Base-by-base conservation (phyloP, 306 rosid genomes). In the Pyrus pyrifolia region DNA sequence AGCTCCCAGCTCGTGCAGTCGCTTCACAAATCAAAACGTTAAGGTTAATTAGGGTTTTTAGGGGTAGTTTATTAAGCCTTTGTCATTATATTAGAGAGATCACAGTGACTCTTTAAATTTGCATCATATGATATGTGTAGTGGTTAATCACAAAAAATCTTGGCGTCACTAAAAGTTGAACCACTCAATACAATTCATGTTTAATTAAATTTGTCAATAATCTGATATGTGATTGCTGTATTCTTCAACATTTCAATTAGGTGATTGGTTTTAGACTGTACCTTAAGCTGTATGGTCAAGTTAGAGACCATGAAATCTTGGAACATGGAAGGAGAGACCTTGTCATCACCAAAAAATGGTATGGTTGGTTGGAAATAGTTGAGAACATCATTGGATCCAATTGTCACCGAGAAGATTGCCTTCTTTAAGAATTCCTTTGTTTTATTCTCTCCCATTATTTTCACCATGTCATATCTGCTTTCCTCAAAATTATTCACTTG, bases 331-430 rank as follows among this genome's bases (percentile, higher is more conserved):
- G 80, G 83, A 46, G 86, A 51, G 70, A 74, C 78, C 76, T 83
- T 79, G 68, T 38, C 62, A 44, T 64, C 15, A 13, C 70, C 68
- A n/a, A 88, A 62, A 68, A 85, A 76, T 60, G 91, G 89, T 58
- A 88, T 67, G 9, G 84, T 68, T 21, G 91, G 89, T 25, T 81
- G 82, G 69, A 83, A 52, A 75, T 85, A 88, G 70, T 83, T 81
- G 70, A 88, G 81, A 29, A 88, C 29, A 74, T 88, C 91, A 44
- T 87, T 87, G 79, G 87, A 85, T 38, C 91, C 91, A 76, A 80
- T 75, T 12, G 91, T 81, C 67, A 88, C 8, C 25, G 89, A 88
- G 76, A 88, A 85, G 33, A 83, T 77, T 76, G 87, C 85, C 65
- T 83, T 85, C 78, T 81, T 88, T 58, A 88, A 59, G 9, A 83